Evolutionary conservation across 805 yeast species (phyloP), one percentile per base, ranked within the genome.

Genomic region (Starmera quercuum): DNA sequence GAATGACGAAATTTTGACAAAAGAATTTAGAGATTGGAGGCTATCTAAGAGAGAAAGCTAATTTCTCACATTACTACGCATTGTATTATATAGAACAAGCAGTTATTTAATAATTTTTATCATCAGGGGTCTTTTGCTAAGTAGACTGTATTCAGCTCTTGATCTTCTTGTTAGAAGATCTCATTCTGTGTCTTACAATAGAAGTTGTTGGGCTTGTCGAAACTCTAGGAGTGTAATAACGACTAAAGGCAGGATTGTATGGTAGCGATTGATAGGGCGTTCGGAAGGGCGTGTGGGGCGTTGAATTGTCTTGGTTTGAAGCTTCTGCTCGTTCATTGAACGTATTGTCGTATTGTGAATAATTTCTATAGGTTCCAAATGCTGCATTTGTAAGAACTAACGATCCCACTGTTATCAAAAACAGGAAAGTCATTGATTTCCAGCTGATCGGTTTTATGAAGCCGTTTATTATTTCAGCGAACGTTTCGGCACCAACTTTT

Each of bases 381-480:
- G 71, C 71, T 6, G 67, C 44, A 43, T 75, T 77, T 2, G 78
- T 69, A 7, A 69, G 58, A 7, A 70, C 49, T 20, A 78, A 53
- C 3, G 76, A 61, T 1, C 83, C 83, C 26, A 74, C 59, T 4
- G 71, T 53, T 15, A 73, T 44, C 2, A 68, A 30, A 4, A 64
- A 38, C 12, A 77, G 45, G 34, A 77, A 65, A 4, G 73, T 40
- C 51, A 83, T 65, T 4, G 87, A 64, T 52, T 83, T 79, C 72
- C 83, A 71, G 21, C 79, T 73, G 25, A 85, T 78, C 3, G 84
- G 81, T 37, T 68, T 73, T 16, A 83, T 58, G 47, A 85, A 85
- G 2, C 87, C 76, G 56, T 86, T 83, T 29, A 86, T 62, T 7
- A 84, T 82, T 41, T 82, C 90, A 2, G 94, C 95, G 45, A 85